Evolutionary conservation across 768 basidiomycete species (phyloP).

Genomic region (Rossbeevera mucosa): DNA sequence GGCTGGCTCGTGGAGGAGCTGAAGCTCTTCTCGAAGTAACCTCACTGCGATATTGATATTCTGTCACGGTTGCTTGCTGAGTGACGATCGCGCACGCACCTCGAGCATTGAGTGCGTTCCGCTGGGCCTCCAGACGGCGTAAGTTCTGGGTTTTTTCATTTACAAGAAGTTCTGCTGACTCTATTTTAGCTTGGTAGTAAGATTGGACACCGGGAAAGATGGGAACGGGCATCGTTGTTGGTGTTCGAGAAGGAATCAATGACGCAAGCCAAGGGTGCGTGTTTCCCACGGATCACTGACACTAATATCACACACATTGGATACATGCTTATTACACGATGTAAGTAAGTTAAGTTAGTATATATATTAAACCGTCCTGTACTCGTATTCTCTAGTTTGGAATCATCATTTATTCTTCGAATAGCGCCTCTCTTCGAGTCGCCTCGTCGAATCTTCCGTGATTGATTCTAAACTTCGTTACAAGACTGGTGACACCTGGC

Average conservation of each 20-base stretch:
- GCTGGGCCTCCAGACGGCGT: constrained; percentile 90
- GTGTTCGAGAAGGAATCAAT: neutral
- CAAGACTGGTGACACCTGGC: too few species aligned
- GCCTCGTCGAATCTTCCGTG: too few species aligned
- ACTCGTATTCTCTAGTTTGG: too few species aligned
- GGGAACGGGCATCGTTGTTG: constrained; percentile 36
- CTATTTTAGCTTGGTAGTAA: constrained; percentile 96
- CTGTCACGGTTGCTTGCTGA: neutral
- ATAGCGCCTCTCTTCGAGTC: too few species aligned
- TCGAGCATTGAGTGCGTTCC: constrained; percentile 94
- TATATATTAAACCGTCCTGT: too few species aligned
- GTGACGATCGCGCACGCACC: constrained; percentile 43
- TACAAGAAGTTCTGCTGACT: constrained; percentile 86
- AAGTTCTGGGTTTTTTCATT: constrained; percentile 97
- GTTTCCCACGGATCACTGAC: neutral
- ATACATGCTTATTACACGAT: too few species aligned
- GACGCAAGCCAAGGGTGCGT: neutral
- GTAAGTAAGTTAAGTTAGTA: too few species aligned
- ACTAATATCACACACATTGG: too few species aligned
- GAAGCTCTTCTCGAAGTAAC: constrained; percentile 86
- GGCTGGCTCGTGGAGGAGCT: constrained; percentile 90
- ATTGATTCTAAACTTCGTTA: too few species aligned
- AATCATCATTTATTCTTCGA: too few species aligned
- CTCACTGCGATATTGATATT: constrained; percentile 64
- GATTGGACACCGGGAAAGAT: constrained; percentile 60